Evolutionary conservation across 192 early-diverging fungal species (phyloP), one percentile per base, ranked within the genome.

Genomic region (Coemansia sp.): DNA sequence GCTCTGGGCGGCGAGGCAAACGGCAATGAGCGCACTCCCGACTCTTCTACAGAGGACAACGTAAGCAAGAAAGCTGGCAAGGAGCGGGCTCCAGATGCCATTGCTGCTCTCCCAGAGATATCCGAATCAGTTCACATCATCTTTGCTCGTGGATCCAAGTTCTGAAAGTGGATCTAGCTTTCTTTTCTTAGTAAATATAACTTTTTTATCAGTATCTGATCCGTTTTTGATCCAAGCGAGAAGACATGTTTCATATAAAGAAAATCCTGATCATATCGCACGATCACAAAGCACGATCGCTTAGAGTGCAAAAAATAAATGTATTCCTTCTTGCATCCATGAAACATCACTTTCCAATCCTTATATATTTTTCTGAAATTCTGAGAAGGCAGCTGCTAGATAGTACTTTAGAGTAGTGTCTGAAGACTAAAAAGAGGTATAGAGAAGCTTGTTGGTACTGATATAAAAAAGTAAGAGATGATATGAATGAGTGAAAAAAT

Each of bases 101-200:
- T 44, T 50, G 8, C 24, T n/a, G 41, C 42, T 15, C 80, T 77
- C 7, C 80, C 80, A 9, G 71, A 62, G 63, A 74, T 82, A 27
- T 67, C 75, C 12, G 48, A 74, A n/a, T 38, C 72, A 8, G 72
- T 80, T 17, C 77, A 75, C 72, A 61, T 67, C 10, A 71, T 80
- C 51, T 80, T 80, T 69, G 77, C 65, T 10, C 32, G 62, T 4
- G 77, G 70, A 17, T 72, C 61, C 63, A 63, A 72, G 67, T 20
- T 19, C 46, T 48, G 46, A 48, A n/a, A n/a, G 46, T n/a, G 19
- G n/a, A 48, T 48, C 46, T 20, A 46, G 5, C 44, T 46, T 46
- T 46, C 4, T n/a, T 46, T 1, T 46, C 15, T 1, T 13, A 41
- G 44, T n/a, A 46, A 46, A 46, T 46, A 46, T 46, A 46, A 5